Evolutionary conservation across 768 basidiomycete species (phyloP).

Genomic region (Pleurotus giganteus): DNA sequence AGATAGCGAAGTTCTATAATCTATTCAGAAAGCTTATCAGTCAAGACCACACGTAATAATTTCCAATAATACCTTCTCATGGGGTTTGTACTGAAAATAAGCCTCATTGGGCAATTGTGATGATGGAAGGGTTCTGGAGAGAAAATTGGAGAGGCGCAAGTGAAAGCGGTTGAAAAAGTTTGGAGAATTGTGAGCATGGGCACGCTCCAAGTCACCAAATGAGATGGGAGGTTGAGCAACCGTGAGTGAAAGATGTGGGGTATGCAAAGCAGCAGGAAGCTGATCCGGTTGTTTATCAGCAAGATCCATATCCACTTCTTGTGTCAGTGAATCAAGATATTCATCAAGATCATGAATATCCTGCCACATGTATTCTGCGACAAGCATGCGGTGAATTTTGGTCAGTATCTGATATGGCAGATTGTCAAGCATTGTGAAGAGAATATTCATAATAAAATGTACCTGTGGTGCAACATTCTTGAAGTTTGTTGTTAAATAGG

Average conservation of each 20-base stretch:
- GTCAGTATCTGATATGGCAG: background rate
- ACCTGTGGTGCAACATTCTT: conserved; percentile 13
- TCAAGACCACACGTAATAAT: background rate
- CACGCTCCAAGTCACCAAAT: background rate
- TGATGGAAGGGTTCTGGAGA: background rate
- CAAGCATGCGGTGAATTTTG: background rate
- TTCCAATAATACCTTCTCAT: background rate
- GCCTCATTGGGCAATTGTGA: background rate
- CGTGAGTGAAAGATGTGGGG: background rate
- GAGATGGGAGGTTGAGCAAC: background rate
- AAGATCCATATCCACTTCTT: background rate
- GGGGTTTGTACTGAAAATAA: background rate
- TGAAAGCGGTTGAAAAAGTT: background rate
- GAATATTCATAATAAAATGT: background rate
- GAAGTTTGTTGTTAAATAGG: background rate
- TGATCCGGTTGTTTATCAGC: background rate
- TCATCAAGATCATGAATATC: background rate
- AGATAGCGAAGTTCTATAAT: no score
- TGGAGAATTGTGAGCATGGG: background rate
- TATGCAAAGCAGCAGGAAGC: background rate
- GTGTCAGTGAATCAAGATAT: background rate
- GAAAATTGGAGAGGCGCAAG: background rate
- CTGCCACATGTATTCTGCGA: background rate
- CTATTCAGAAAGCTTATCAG: no score
- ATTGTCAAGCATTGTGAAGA: background rate